Evolutionary conservation across 2,329 filamentous ascomycete genomes (phyloP).

Genomic region (Microsporum audouinii): DNA sequence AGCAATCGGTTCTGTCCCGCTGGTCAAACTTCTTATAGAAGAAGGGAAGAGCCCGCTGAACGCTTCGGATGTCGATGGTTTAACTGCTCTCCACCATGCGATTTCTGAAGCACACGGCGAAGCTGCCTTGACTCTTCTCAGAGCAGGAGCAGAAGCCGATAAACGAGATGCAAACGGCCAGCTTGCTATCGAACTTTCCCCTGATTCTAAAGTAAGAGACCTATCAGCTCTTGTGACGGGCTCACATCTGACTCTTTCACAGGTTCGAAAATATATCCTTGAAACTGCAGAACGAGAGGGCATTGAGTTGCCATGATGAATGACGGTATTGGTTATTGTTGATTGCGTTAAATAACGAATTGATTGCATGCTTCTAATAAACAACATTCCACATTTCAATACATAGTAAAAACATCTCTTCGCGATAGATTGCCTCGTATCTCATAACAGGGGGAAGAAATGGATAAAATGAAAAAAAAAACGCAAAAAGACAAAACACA

Average conservation of each 20-base stretch:
- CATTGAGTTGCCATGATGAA: slow-evolving; percentile 46
- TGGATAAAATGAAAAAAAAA: neutral
- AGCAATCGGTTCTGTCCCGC: slow-evolving; percentile 76
- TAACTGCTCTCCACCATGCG: slow-evolving; percentile 78
- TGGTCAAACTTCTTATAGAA: slow-evolving; percentile 67
- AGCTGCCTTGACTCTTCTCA: slow-evolving; percentile 69
- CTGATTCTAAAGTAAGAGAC: slow-evolving; percentile 62
- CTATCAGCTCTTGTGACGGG: neutral
- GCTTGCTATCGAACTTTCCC: slow-evolving; percentile 68
- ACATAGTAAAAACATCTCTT: neutral
- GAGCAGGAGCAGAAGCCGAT: slow-evolving; percentile 69
- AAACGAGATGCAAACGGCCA: slow-evolving; percentile 62
- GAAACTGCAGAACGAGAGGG: slow-evolving; percentile 74
- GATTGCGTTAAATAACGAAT: neutral
- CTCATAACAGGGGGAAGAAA: neutral
- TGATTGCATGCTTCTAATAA: neutral
- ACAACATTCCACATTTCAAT: neutral
- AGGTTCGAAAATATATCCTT: slow-evolving; percentile 67
- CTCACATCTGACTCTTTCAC: neutral
- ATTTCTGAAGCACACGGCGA: slow-evolving; percentile 56
- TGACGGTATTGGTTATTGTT: neutral
- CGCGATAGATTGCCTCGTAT: neutral
- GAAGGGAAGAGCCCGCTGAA: slow-evolving; percentile 67
- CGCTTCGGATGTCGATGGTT: slow-evolving; percentile 67
- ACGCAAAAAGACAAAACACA: neutral